Conservation (phyloP, 148 eudicot species). For the Mesembryanthemum crystallinum region DNA sequence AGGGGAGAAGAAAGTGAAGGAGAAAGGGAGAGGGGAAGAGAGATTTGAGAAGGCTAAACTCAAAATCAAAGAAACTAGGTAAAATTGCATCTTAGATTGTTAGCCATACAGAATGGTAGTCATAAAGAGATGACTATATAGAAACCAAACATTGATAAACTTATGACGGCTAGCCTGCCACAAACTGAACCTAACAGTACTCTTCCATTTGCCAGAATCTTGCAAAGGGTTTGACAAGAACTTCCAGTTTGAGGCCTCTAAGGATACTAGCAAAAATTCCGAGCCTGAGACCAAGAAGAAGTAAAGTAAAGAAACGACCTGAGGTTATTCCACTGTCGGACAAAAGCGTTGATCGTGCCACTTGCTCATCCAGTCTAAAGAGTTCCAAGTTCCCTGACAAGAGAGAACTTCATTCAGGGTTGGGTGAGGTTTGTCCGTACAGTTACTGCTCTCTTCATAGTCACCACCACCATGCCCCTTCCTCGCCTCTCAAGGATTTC, state of each 20-base stretch:
- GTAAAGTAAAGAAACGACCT: slow-evolving; percentile 32
- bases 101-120: too few relatives aligned
- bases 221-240: slow-evolving; percentile 34
- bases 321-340: slow-evolving; percentile 27
- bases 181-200: slow-evolving; percentile 12
- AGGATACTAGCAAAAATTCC: slow-evolving; percentile 52
- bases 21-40: too few relatives aligned
- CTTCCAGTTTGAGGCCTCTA: slow-evolving; percentile 47
- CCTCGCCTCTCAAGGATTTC: slow-evolving; percentile 46
- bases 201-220: slow-evolving; percentile 30
- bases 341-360: slow-evolving; percentile 45
- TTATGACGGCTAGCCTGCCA: background rate
- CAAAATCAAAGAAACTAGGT: too few relatives aligned
- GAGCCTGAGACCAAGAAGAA: slow-evolving; percentile 54
- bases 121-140: too few relatives aligned
- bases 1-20: too few relatives aligned
- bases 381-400: slow-evolving; percentile 47
- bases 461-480: slow-evolving; percentile 40
- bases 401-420: slow-evolving; percentile 37
- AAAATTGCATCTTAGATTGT: too few relatives aligned
- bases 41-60: too few relatives aligned
- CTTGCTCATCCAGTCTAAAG: slow-evolving; percentile 75
- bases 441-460: slow-evolving; percentile 83
- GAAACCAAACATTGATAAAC: background rate
- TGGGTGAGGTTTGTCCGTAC: slow-evolving; percentile 65